Conservation (phyloP, 1,284 basidiomycete genomes). For the Fomitiporia mediterranea region DNA sequence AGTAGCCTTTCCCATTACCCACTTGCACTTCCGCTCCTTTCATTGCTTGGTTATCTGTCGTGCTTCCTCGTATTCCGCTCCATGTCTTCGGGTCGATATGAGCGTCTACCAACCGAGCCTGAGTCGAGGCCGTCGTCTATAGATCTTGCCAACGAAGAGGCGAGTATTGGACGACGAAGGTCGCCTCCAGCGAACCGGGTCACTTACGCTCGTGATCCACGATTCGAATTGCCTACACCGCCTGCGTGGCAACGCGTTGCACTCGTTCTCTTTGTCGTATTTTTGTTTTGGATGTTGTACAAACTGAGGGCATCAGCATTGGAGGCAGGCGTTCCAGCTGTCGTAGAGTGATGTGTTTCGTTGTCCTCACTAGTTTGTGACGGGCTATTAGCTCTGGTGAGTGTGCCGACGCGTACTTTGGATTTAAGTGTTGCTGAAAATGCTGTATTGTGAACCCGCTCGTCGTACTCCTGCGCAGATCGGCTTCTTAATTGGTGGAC, state of each 20-base stretch:
- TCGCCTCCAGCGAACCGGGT: constrained; percentile 10
- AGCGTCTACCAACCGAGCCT: constrained; percentile 16
- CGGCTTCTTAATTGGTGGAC: too few species aligned
- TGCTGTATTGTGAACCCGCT: too few species aligned
- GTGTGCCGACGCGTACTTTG: too few species aligned
- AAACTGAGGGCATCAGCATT: constrained; percentile 26
- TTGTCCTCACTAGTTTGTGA: too few species aligned
- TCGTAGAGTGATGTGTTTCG: constrained; percentile 16
- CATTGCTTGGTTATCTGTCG: too few species aligned
- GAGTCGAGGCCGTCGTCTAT: constrained; percentile 1
- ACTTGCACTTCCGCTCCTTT: too few species aligned
- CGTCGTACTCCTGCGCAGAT: too few species aligned
- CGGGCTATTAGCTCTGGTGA: too few species aligned
- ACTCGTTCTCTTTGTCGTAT: constrained; percentile 38
- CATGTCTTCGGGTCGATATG: constrained; percentile 16
- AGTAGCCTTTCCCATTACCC: too few species aligned
- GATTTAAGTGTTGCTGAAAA: too few species aligned
- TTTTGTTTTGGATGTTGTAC: constrained; percentile 42
- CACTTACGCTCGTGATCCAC: constrained; percentile 30
- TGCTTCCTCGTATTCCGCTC: not conserved
- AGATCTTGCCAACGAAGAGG: constrained; percentile 17
- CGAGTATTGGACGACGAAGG: not conserved
- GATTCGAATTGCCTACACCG: constrained; percentile 42
- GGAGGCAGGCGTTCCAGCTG: constrained; percentile 13
- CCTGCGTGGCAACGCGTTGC: constrained; percentile 44